Evolutionary conservation across 805 yeast genomes (phyloP).

Genomic region (Pichia ethanolica): DNA sequence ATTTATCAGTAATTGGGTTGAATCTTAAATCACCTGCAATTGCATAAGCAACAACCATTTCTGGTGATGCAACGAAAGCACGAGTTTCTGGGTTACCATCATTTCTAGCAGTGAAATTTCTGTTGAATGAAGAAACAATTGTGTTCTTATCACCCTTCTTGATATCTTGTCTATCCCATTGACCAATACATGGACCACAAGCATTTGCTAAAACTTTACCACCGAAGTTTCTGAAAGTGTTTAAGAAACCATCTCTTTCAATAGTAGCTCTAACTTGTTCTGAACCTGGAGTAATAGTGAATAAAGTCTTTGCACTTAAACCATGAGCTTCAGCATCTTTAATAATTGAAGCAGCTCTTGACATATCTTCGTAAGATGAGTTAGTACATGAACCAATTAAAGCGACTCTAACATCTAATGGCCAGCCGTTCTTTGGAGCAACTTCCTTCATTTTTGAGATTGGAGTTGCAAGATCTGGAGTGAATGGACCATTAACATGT

Average conservation of each 20-base stretch:
- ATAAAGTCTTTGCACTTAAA: slow-evolving; percentile 81
- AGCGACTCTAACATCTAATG: slow-evolving; percentile 79
- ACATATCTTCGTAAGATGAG: slow-evolving; percentile 97
- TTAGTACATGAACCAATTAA: slow-evolving; percentile 97
- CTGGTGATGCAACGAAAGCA: slow-evolving; percentile 98
- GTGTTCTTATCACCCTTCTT: slow-evolving; percentile 62
- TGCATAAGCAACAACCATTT: slow-evolving; percentile 93
- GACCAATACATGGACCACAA: slow-evolving; percentile 99
- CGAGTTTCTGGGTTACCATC: slow-evolving; percentile 97
- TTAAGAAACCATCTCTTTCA: slow-evolving; percentile 86
- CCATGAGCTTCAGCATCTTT: slow-evolving; percentile 83
- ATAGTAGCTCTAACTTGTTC: slow-evolving; percentile 97
- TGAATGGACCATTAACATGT: slow-evolving; percentile 94
- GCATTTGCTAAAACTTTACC: slow-evolving; percentile 94
- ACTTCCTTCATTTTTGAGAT: slow-evolving; percentile 71
- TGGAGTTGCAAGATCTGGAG: slow-evolving; percentile 96
- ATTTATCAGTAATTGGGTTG: slow-evolving; percentile 86
- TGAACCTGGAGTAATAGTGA: slow-evolving; percentile 96
- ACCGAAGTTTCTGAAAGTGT: slow-evolving; percentile 76
- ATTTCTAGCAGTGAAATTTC: slow-evolving; percentile 96
- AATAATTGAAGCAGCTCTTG: slow-evolving; percentile 87
- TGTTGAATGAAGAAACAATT: slow-evolving; percentile 93
- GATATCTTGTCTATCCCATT: slow-evolving; percentile 92
- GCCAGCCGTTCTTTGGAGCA: slow-evolving; percentile 76
- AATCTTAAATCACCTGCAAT: slow-evolving; percentile 89